These are phyloP conservation scores for Penicillium chermesinum DNA, from an alignment of 495 filamentous ascomycete species.

Conservation along the genomic window DNA sequence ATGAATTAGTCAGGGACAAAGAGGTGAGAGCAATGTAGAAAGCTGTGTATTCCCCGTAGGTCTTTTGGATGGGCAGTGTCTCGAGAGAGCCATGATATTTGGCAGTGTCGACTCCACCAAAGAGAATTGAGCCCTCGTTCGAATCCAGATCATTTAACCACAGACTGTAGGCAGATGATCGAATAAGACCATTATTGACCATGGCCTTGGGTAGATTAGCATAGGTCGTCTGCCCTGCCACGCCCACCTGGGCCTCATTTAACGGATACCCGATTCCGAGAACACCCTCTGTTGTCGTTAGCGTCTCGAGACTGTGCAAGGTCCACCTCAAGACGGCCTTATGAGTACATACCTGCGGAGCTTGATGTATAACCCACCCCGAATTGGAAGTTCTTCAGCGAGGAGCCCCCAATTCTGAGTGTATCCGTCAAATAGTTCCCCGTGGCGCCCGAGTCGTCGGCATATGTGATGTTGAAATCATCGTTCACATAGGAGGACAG, in stretches of 20 bases:
- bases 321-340: neutral
- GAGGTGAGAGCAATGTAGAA: conserved; percentile 79
- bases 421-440: conserved; percentile 86
- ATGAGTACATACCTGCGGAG: conserved; percentile 41
- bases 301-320: neutral
- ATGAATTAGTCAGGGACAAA: conserved; percentile 45
- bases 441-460: conserved; percentile 72
- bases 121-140: conserved; percentile 75
- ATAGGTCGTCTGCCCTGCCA: conserved; percentile 57
- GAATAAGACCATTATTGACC: conserved; percentile 63
- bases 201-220: conserved; percentile 74
- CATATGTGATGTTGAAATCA: conserved; percentile 89
- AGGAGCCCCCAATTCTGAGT: conserved; percentile 59
- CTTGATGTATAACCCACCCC: conserved; percentile 75
- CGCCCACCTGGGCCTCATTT: conserved; percentile 74
- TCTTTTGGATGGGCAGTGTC: conserved; percentile 69
- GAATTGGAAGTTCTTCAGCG: conserved; percentile 68
- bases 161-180: conserved; percentile 74
- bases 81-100: conserved; percentile 68
- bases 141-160: conserved; percentile 55
- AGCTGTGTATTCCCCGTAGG: conserved; percentile 56
- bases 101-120: conserved; percentile 82
- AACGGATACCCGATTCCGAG: conserved; percentile 83
- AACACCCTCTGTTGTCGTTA: conserved; percentile 58
- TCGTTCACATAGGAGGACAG: conserved; percentile 69